Base-by-base conservation (phyloP, 768 basidiomycete genomes). In the Cystobasidium ongulense region DNA sequence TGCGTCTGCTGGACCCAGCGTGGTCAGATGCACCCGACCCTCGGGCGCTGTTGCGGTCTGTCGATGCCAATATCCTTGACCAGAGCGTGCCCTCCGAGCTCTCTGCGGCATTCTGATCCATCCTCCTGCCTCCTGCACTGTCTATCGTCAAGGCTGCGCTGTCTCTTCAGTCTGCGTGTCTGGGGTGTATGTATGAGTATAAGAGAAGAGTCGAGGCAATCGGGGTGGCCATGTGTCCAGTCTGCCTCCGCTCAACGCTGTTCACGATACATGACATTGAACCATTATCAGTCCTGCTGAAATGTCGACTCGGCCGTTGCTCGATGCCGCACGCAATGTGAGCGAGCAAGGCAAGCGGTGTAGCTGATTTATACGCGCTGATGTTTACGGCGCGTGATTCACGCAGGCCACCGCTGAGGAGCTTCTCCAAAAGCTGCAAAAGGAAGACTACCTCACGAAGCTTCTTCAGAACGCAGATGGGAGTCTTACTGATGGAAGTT, bases 41-140 rank as follows among this genome's bases (percentile, higher is more conserved):
- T 59, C 33, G 8, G 4, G 57, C 5, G 63, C 38, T 64, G 11
- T 41, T 64, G 63, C 63, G 35, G 63, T 46, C 63, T 39, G 63
- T 46, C 39, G 36, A 64, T 41, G 68, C 68, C 4, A 71, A 53
- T 33, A 71, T 71, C 53, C 52, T n/a, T 5, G 33, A 57, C 68
- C 68, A 71, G 23, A 71, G 35, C 53, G 53, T 31, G 52, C 53
- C 46, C 8, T 39, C 29, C 18, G 65, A 43, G 27, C 38, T 43
- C 31, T 29, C 38, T 10, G 43, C 29, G 17, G 65, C 53, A 29
- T 71, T 53, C 31, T 36, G 25, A 5, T 10, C 10, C 57, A 29
- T 50, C 46, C 46, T 50, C n/a, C 46, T 21, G 15, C 3, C 46
- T 4, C 18, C 46, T 50, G 4, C 46, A 50, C n/a, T 21, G 18